These are phyloP conservation scores for Fusarium hainanense DNA, from an alignment of 2,329 filamentous ascomycete genomes.

Conservation along the genomic window DNA sequence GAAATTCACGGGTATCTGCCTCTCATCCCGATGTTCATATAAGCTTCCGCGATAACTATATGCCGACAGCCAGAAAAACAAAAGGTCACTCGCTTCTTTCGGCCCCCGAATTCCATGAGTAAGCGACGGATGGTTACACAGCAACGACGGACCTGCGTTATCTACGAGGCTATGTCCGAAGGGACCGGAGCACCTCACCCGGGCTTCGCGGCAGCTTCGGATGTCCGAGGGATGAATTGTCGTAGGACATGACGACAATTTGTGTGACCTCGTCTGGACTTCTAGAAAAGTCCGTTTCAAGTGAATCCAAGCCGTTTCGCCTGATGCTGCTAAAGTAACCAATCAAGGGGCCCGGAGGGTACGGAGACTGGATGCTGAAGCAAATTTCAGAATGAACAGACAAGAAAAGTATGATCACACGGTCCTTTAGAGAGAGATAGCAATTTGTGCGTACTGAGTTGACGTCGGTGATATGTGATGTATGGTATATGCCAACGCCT, in stretches of 20 bases:
- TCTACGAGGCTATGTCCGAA: background rate
- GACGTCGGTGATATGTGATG: too few relatives aligned
- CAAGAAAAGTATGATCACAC: too few relatives aligned
- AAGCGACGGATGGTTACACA: background rate
- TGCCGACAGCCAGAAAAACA: background rate
- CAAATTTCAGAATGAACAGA: background rate
- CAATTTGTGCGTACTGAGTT: too few relatives aligned
- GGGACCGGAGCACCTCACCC: too few relatives aligned
- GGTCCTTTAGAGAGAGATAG: too few relatives aligned
- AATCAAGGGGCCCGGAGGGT: background rate
- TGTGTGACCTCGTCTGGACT: background rate
- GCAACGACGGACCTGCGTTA: background rate
- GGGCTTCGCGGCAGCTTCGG: background rate
- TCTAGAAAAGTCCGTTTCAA: background rate
- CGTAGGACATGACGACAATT: background rate
- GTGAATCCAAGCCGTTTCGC: too few relatives aligned
- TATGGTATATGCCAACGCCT: too few relatives aligned
- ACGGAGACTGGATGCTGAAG: too few relatives aligned
- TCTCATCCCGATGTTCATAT: fast-evolving
- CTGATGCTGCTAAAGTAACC: too few relatives aligned
- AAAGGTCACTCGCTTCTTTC: background rate
- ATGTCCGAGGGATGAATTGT: too few relatives aligned
- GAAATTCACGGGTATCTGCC: background rate
- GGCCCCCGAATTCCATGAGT: conserved; percentile 9
- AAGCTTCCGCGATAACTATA: background rate